Conservation (phyloP, 768 basidiomycete genomes). For the Lactarius trivialis region DNA sequence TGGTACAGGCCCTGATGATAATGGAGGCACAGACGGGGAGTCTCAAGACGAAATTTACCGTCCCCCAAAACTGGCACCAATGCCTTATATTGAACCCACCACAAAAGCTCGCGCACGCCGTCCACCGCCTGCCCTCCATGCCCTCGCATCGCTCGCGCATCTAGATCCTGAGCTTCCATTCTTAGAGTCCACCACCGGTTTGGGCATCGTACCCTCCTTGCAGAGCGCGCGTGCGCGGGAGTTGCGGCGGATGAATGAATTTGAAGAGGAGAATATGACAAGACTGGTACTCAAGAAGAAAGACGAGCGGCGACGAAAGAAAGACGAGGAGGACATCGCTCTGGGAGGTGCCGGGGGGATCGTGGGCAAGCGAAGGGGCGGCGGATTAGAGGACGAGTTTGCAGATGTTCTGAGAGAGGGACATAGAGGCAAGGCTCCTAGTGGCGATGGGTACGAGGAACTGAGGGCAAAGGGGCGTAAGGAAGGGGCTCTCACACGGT, state of each 20-base stretch:
- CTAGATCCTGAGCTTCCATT: conserved; percentile 57
- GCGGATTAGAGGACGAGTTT: conserved; percentile 80
- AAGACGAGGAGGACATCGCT: conserved; percentile 85
- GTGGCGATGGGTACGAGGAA: conserved; percentile 77
- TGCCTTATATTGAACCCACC: conserved; percentile 68
- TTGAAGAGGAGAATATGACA: conserved; percentile 93
- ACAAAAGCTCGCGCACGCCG: conserved; percentile 43
- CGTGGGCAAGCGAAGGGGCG: conserved; percentile 49
- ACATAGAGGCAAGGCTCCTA: conserved; percentile 34
- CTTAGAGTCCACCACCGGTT: conserved; percentile 63
- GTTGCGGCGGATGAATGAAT: conserved; percentile 73
- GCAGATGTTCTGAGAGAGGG: conserved; percentile 66
- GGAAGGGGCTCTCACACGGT: conserved; percentile 51
- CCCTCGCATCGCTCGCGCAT: conserved; percentile 48
- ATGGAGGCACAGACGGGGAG: conserved; percentile 25
- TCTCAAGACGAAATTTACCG: conserved; percentile 56
- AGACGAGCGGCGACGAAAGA: conserved; percentile 59
- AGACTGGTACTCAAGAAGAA: conserved; percentile 87
- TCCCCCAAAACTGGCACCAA: conserved; percentile 83
- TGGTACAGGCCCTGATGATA: conserved; percentile 32
- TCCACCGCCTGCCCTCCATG: conserved; percentile 53
- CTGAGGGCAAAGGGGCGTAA: conserved; percentile 64
- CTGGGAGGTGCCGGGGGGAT: conserved; percentile 58
- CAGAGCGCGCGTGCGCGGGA: conserved; percentile 69
- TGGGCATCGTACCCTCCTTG: conserved; percentile 55